phyloP scores from a whole-genome alignment of 441 rosid genomes.

The Cnidoscolus chayamansa region DNA sequence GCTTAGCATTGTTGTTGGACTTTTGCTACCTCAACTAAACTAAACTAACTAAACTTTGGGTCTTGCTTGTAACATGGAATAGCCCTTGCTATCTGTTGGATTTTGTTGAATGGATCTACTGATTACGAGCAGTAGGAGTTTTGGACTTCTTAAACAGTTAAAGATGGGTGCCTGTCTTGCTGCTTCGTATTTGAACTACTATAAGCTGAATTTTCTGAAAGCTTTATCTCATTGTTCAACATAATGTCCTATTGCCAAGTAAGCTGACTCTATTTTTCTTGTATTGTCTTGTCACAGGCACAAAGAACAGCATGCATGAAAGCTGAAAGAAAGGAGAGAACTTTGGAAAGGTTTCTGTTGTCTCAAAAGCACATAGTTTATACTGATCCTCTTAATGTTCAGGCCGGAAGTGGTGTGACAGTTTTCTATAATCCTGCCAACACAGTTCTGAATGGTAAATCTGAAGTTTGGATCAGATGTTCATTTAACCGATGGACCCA shows the following conservation, averaged over 20 bases:
- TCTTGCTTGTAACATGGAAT: background rate
- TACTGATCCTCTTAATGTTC: conserved; percentile 79
- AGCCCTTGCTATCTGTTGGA: background rate
- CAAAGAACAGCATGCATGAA: conserved; percentile 63
- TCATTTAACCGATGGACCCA: conserved; percentile 97
- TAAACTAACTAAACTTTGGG: background rate
- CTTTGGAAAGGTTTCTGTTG: conserved; percentile 70
- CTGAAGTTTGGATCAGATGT: conserved; percentile 88
- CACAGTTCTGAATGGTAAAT: conserved; percentile 76
- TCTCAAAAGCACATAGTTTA: conserved; percentile 82
- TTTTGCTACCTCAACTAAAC: background rate
- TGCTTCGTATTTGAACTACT: conserved; percentile 15
- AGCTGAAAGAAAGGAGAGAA: conserved; percentile 70
- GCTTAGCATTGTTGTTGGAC: background rate
- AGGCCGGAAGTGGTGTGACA: conserved; percentile 66
- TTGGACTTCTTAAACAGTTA: conserved; percentile 4
- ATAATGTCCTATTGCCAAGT: conserved; percentile 9
- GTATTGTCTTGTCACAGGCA: conserved; percentile 43
- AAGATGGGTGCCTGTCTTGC: background rate
- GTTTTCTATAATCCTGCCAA: conserved; percentile 80
- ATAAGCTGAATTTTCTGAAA: conserved; percentile 13
- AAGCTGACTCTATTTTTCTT: background rate
- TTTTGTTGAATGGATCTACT: background rate
- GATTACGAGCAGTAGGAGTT: background rate
- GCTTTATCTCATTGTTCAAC: conserved; percentile 8